Evolutionary conservation across 768 basidiomycete species (phyloP).

Genomic region (Podaxis rugospora): DNA sequence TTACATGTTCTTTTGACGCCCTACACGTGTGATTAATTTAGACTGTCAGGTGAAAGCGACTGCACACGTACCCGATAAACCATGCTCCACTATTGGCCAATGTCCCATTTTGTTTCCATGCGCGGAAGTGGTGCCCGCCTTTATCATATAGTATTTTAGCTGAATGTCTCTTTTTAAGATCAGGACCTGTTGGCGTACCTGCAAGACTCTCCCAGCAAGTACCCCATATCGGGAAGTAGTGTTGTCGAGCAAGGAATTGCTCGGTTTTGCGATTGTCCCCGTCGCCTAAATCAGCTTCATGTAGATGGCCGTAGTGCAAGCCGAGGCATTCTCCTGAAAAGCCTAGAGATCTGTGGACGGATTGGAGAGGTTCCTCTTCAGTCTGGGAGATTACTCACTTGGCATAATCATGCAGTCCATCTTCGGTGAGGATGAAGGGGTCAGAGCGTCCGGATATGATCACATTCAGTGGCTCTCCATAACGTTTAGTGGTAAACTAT

Average conservation of each 20-base stretch:
- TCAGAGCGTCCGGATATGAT: constrained; percentile 79
- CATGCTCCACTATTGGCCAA: constrained; percentile 70
- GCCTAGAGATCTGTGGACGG: constrained; percentile 60
- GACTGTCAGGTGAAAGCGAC: too few relatives aligned
- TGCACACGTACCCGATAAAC: constrained; percentile 67
- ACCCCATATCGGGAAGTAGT: constrained; percentile 74
- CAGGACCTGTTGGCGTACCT: constrained; percentile 29
- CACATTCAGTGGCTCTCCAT: constrained; percentile 81
- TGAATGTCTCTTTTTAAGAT: not conserved
- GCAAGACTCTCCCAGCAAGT: constrained; percentile 87
- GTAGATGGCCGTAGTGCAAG: constrained; percentile 68
- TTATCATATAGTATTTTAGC: not conserved
- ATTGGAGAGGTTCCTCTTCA: not conserved
- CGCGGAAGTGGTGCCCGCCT: constrained; percentile 88
- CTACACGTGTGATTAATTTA: constrained; percentile 27
- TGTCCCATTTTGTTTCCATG: constrained; percentile 86
- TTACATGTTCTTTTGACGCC: constrained; percentile 68
- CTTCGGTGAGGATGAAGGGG: constrained; percentile 72
- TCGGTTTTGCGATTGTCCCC: constrained; percentile 69
- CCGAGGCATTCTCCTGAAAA: constrained; percentile 83
- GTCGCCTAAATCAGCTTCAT: constrained; percentile 81
- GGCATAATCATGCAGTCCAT: constrained; percentile 64
- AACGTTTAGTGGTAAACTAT: constrained; percentile 59
- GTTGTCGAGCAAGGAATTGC: constrained; percentile 70
- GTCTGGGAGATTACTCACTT: constrained; percentile 37